Evolutionary conservation across 306 rosid species (phyloP), one percentile per base, ranked within the genome.

Genomic region (Hippophae tibetana): DNA sequence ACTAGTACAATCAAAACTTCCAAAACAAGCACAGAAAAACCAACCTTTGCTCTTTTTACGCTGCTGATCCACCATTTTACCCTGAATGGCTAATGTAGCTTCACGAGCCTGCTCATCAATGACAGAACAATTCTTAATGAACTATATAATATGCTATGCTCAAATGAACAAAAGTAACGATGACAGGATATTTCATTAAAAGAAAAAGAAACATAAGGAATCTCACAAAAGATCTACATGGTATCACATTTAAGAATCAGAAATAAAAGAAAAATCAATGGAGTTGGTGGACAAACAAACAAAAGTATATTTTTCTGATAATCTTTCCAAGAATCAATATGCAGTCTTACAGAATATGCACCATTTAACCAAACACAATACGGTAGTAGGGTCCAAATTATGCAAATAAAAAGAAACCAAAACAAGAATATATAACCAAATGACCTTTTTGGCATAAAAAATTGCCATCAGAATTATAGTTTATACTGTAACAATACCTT

Each of bases 41-140:
- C 52, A 58, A 92, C 99, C 95, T 89, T 82, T 93, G 70, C 94
- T 86, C 76, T 84, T 93, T 84, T 81, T 93, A 41, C 99, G 99
- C 81, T 93, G 99, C 65, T 67, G 68, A 79, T 93, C 99, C 67
- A 93, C 99, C 66, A 50, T 69, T 84, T 93, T 89, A 57, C 97
- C 95, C 72, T 84, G 97, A 65, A 82, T 73, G 13, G 90, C 81
- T 78, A 93, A 82, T 64, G 86, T 83, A 79, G 94, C 95, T 71
- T 93, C 99, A 59, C 99, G 99, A 59, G 81, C 89, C 99, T 93
- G 84, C 71, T 66, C 81, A 82, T 13, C 63, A 25, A 64, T 58
- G 43, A 60, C 50, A 69, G 7, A 50, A 60, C 55, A 54, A 60
- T 12, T 58, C 27, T 47, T 51, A 49, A 65, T 6, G 23, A 47